Percentiles rank a stretch among this genome's conserved stretches.
Evolutionary conservation across 345 rosid species (phyloP).

Genomic region (Eucalyptus coolabah): DNA sequence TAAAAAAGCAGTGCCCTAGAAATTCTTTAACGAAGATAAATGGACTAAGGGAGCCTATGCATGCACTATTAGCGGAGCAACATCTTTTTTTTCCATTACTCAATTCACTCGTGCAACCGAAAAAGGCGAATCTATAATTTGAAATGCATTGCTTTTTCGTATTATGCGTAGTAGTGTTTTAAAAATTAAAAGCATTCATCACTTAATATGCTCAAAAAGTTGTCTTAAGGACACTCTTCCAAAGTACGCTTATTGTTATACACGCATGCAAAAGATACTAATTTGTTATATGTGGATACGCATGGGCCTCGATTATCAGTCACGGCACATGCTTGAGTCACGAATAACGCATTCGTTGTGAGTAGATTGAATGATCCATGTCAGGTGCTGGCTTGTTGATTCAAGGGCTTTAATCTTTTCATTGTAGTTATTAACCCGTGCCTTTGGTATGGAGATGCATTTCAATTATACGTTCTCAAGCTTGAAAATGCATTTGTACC

Average conservation of each 20-base stretch:
- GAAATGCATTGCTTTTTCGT: not conserved
- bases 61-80: not conserved
- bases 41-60: not conserved
- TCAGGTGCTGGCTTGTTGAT: not conserved
- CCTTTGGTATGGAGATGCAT: not conserved
- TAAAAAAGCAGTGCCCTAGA: not conserved
- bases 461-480: not conserved
- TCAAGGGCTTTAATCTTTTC: not conserved
- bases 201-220: not conserved
- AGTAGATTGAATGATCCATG: not conserved
- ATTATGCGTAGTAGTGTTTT: not conserved
- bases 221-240: not conserved
- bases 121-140: not conserved
- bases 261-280: not conserved
- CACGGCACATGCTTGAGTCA: not conserved
- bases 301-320: not conserved
- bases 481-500: not conserved
- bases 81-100: not conserved
- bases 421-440: not conserved
- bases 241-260: not conserved
- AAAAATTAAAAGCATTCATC: not conserved
- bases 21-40: not conserved
- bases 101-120: not conserved
- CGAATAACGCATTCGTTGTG: not conserved
- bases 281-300: not conserved